Conservation (phyloP, 2,329 filamentous ascomycete genomes). For the Thelonectria rubi region DNA sequence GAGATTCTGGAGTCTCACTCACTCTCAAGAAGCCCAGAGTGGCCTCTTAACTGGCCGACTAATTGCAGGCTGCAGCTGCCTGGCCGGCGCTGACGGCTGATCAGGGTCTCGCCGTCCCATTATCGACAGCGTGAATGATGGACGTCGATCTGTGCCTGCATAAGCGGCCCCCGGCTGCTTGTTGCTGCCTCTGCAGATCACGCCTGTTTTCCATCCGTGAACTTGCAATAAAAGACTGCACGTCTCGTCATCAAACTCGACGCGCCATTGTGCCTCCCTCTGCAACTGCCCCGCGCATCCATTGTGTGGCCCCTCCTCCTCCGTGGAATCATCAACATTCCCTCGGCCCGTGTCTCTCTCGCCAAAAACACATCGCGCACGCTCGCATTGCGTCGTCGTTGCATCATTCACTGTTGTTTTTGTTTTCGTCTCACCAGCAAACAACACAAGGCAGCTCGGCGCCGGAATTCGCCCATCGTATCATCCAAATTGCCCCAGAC, state of each 20-base stretch:
- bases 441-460: background rate
- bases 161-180: background rate
- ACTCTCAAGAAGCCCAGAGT: too few relatives aligned
- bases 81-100: background rate
- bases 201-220: slow-evolving; percentile 9
- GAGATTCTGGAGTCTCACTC: too few relatives aligned
- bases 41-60: slow-evolving; percentile 13
- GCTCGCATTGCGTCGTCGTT: slow-evolving; percentile 2
- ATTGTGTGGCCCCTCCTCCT: slow-evolving; percentile 11
- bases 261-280: slow-evolving; percentile 14
- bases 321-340: slow-evolving; percentile 32
- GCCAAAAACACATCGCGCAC: background rate
- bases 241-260: slow-evolving; percentile 24
- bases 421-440: slow-evolving; percentile 24
- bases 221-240: slow-evolving; percentile 27
- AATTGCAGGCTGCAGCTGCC: slow-evolving; percentile 35
- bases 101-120: too few relatives aligned
- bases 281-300: slow-evolving; percentile 13
- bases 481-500: slow-evolving; percentile 14
- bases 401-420: background rate
- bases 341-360: slow-evolving; percentile 35
- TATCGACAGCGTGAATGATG: background rate
- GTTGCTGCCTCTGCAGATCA: slow-evolving; percentile 13
- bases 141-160: slow-evolving; percentile 8
- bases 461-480: background rate